Conservation (phyloP, 306 rosid genomes). For the Prunus persica region DNA sequence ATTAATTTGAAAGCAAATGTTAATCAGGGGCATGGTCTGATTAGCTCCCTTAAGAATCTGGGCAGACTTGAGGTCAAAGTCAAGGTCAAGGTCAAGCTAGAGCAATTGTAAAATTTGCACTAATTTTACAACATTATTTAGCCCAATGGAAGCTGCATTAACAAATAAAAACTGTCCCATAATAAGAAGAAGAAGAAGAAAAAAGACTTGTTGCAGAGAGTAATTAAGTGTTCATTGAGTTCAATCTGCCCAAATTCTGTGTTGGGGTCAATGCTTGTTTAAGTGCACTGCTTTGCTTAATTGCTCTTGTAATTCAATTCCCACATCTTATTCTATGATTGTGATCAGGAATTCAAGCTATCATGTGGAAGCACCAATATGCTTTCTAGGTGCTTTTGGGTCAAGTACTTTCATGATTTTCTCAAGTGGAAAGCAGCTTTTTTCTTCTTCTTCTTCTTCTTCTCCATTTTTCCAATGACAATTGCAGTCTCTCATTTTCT, state of each 20-base stretch:
- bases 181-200: no score
- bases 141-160: background rate
- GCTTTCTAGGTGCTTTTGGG: background rate
- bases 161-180: no score
- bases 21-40: background rate
- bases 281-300: no score
- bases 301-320: no score
- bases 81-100: background rate
- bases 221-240: no score
- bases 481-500: background rate
- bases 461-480: background rate
- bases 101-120: background rate
- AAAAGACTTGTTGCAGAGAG: no score
- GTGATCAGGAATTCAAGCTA: background rate
- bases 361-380: background rate
- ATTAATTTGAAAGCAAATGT: background rate
- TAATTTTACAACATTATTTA: background rate
- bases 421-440: background rate
- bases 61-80: background rate
- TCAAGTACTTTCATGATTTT: background rate
- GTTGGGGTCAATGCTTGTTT: no score
- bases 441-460: background rate
- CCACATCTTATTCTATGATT: background rate
- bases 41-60: background rate
- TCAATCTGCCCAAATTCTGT: no score